Evolutionary conservation across 1,284 basidiomycete genomes (phyloP), one percentile per base, ranked within the genome.

Genomic region (Sanguinoderma infundibulare): DNA sequence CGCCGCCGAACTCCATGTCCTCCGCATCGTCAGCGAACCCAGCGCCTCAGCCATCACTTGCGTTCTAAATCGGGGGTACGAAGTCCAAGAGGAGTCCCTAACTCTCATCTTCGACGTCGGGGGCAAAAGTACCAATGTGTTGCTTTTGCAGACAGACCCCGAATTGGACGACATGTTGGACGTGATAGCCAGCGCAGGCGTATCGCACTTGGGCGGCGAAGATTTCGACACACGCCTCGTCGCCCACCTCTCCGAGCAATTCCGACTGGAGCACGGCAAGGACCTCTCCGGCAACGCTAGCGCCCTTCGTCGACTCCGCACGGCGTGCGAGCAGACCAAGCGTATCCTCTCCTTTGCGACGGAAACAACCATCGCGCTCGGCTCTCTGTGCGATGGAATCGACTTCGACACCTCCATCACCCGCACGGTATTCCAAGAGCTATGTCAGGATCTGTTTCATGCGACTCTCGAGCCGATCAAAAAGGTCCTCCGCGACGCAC

Each of bases 91-190:
- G 62, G 95, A 97, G 83, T 91, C 92, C 69, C 97, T 97, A 74
- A 94, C 97, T 64, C 84, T 97, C 73, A 96, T 99, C 78, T 98
- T 98, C 83, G 97, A 99, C 85, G 88, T 98, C 55, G 97, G 96
- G 69, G 97, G 97, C 84, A 97, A 97, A 84, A 98, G 97, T 51
- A 98, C 98, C 79, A 96, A 98, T 90, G 97, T 98, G 35, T 98
- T 97, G 38, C 93, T 99, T 65, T 81, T 99, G 69, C 96, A 96
- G 66, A 98, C 98, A 66, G 95, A 98, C n/a, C n/a, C n/a, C n/a
- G n/a, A n/a, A n/a, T n/a, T n/a, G 79, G 96, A 98, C 81, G 96
- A 96, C 78, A 96, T 99, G 79, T 99, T 98, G 82, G 96, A 98
- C 80, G 96, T 98, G 79, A 97, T 98, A 84, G 95, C 97, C 65